Conservation (phyloP, 257 asterid species). For the Linaria vulgaris region DNA sequence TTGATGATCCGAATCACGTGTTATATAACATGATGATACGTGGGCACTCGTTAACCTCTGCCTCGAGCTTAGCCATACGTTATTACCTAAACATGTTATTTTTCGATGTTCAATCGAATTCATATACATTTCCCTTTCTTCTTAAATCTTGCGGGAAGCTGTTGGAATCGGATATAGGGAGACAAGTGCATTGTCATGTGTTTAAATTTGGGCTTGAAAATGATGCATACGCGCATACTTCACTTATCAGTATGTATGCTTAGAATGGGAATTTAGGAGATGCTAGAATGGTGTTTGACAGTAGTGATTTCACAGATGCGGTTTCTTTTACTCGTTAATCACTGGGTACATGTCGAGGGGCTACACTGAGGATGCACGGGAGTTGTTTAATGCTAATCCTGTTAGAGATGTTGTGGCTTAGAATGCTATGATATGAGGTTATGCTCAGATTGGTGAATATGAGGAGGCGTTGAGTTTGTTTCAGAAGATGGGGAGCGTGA, state of each 20-base stretch:
- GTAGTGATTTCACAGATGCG: conserved; percentile 36
- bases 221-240: conserved; percentile 41
- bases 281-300: conserved; percentile 46
- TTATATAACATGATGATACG: conserved; percentile 46
- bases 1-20: conserved; percentile 40
- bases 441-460: conserved; percentile 36
- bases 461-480: conserved; percentile 42
- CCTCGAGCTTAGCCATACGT: conserved; percentile 28
- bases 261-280: conserved; percentile 36
- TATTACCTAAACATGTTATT: conserved; percentile 38
- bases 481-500: conserved; percentile 36
- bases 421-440: conserved; percentile 53
- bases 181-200: conserved; percentile 45
- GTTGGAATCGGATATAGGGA: conserved; percentile 18
- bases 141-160: conserved; percentile 42
- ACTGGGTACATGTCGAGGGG: conserved; percentile 44
- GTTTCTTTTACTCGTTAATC: conserved; percentile 49
- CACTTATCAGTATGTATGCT: conserved; percentile 48
- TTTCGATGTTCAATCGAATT: conserved; percentile 39
- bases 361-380: conserved; percentile 36
- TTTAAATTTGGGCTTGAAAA: conserved; percentile 41
- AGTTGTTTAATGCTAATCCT: conserved; percentile 36
- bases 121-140: conserved; percentile 49
- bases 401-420: conserved; percentile 45
- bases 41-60: conserved; percentile 38